Base-by-base conservation (phyloP, 208 protist species). In the Leishmania major region DNA sequence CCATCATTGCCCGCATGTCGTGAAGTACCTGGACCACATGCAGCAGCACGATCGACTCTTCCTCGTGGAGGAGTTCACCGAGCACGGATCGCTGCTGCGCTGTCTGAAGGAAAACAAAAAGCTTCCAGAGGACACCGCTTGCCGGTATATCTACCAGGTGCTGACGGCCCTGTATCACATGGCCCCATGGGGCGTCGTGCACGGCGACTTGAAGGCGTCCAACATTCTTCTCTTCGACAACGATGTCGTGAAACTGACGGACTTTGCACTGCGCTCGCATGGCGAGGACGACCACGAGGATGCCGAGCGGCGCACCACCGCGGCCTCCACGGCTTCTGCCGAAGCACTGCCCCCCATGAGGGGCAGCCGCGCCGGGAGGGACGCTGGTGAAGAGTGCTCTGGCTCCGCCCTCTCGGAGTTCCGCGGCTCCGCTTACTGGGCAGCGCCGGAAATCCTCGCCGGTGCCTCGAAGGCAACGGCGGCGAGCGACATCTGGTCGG, bases 141-240 rank as follows among this genome's bases (percentile, higher is more conserved):
- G 78, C 78, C 28, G 17, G n/a, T 79, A 71, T 35, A n/a, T 79
- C 35, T 82, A 76, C 47, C 83, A 86, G 66, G 47, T 82, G 2
- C 74, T 86, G 64, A 82, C 78, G 22, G 55, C 83, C 55, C 74
- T 86, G 73, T 75, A 80, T 31, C 64, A 69, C 78, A 86, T 82
- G 83, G 45, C 72, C 19, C 74, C 60, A 57, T 82, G 77, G 72
- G 71, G 88, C 64, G 80, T 97, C 71, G 73, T 97, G 8, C 96
- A 98, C 86, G 89, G 98, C 28, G 96, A 97, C 79, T 75, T 98
- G n/a, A 98, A 98, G 77, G 89, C 91, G 53, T 92, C 94, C 37
- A 98, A 98, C 80, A 75, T 97, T 8, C 85, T 98, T 15, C 80
- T 98, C 67, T 91, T 83, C 73, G 90, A 92, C 13, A 40, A 82